Base-by-base conservation (phyloP, 306 rosid species). In the Nissolia schottii region DNA sequence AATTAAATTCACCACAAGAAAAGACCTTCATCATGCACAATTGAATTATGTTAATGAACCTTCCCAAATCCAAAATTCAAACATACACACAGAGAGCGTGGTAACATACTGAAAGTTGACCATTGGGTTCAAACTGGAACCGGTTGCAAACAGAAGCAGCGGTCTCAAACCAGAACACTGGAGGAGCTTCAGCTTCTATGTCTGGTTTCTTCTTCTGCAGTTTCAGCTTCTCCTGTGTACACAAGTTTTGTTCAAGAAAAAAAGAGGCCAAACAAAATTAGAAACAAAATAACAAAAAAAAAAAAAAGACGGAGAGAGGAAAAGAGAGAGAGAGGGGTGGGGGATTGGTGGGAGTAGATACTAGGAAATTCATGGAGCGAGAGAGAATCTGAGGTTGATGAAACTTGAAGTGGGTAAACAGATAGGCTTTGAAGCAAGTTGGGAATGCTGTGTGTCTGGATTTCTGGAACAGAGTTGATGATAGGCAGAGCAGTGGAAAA, bases 111-210 rank as follows among this genome's bases (percentile, higher is more conserved):
- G 92, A 89, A 56, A 89, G 89, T 18, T 78, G 90, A 74, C 85
- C 92, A 1, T 78, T 67, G 7, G 79, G 73, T 50, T 82, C 80
- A 85, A 92, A 92, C 48, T 80, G 81, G 84, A 65, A 89, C 66
- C 86, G 89, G 77, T 79, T 86, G 5, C 82, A 86, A 71, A 87
- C 80, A 35, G 90, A 80, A 20, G 59, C 88, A 40, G 94, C 85
- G 49, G 86, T 82, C 86, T 92, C 97, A 63, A 84, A 74, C 94
- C 94, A 92, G 70, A 51, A 75, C 18, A 75, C 72, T 5, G 91
- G 92, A 29, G 31, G 85, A 18, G 18, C 58, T 62, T 75, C 77
- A 5, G 75, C 78, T 9, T 74, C 74, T 41, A 85, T 75, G 37
- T 67, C 84, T 2, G 84, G 41, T 35, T 82, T 85, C 56, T 81